Evolutionary conservation across 371 early-diverging fungal genomes (phyloP), one percentile per base, ranked within the genome.

Genomic region (Mortierella sp.): DNA sequence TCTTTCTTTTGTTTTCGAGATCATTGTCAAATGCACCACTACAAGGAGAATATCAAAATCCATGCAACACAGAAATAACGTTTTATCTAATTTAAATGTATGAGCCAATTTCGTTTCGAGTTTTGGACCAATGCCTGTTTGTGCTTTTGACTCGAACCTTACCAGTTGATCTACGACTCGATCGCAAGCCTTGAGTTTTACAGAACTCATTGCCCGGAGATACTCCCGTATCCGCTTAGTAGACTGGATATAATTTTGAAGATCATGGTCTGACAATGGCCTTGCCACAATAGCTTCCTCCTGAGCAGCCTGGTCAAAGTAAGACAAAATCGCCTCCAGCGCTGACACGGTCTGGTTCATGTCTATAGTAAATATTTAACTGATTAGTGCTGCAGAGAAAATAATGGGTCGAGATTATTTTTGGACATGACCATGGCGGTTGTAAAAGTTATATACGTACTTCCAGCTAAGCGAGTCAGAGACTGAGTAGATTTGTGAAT

Each of bases 401-500:
- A 22, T 8, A 28, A 4, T n/a, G 42, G 32, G 19, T 43, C 53
- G 22, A 19, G 64, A 66, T 45, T 10, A 23, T 26, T 40, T 4
- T 6, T 60, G 40, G 4, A 8, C n/a, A n/a, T n/a, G n/a, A n/a
- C n/a, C n/a, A n/a, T n/a, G n/a, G n/a, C 22, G n/a, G 43, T 22
- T 15, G 37, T 22, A 26, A 22, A 23, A 35, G 10, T n/a, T 12
- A 23, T 4, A 37, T 2, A 64, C 83, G 22, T 89, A 95, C 95
- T 96, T 75, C 92, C 94, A 34, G 95, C 93, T 0, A 94, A 81
- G 31, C 88, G 86, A 0, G 95, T 95, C 56, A 97, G 81, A 74
- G 91, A 91, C 66, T 94, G 94, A 6, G 96, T 96, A 13, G 95
- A 90, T 63, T 89, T 89, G 75, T 96, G 95, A 58, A 97, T 96